These are phyloP conservation scores for Entelexis paramagnoliae DNA, from an alignment of 1,139 yeast species.

Conservation along the genomic window DNA sequence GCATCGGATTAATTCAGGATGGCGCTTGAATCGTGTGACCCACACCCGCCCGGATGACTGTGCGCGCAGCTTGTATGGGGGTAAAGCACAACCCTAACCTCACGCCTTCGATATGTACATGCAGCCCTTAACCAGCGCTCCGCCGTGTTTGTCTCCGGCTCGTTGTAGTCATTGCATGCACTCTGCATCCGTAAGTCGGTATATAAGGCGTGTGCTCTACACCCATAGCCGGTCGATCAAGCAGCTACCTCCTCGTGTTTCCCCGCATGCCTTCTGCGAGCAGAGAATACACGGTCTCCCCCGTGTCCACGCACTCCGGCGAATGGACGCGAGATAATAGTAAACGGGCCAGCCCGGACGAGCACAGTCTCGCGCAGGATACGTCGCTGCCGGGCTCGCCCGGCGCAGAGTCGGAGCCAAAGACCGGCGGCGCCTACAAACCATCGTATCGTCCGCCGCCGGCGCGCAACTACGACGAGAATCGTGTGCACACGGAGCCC, in stretches of 20 bases:
- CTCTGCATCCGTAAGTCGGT: not conserved
- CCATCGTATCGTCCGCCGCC: not conserved
- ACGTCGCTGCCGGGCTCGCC: not conserved
- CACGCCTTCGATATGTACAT: not conserved
- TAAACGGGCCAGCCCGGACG: not conserved
- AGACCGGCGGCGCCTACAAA: not conserved
- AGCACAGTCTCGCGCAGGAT: not conserved
- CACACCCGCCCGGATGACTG: not conserved
- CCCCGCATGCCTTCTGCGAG: not conserved
- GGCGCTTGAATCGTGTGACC: not conserved
- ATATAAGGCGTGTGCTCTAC: not conserved
- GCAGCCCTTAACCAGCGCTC: not conserved
- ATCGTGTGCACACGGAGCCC: constrained; percentile 7
- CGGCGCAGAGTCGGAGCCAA: not conserved
- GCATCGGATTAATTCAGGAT: not conserved
- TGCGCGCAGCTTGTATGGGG: not conserved
- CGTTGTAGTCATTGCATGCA: not conserved
- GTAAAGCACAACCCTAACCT: not conserved
- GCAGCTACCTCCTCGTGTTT: not conserved
- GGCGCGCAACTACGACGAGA: not conserved
- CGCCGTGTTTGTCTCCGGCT: not conserved
- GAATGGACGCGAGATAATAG: not conserved
- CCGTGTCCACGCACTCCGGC: not conserved
- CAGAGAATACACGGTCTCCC: not conserved
- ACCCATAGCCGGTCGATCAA: no score